These are phyloP conservation scores for Barnettozyma hawaiiensis DNA, from an alignment of 1,139 yeast species.

Conservation along the genomic window DNA sequence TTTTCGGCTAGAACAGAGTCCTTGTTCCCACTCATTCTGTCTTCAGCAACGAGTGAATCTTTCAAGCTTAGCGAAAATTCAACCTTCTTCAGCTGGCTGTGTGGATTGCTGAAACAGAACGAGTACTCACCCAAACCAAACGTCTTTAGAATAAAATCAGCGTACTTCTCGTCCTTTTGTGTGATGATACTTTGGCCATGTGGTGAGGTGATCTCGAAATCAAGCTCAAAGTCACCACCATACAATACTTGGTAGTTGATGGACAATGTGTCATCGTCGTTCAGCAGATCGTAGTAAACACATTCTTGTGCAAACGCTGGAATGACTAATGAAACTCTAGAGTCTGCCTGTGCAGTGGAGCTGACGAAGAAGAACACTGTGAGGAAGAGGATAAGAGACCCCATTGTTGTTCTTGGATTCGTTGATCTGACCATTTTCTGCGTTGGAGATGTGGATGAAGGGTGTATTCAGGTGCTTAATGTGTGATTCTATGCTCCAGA, in stretches of 20 bases:
- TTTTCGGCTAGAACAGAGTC: constrained; percentile 51
- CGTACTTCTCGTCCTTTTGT: constrained; percentile 52
- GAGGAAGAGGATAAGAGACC: not conserved
- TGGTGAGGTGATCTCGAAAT: constrained; percentile 55
- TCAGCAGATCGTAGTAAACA: constrained; percentile 30
- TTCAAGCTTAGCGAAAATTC: constrained; percentile 58
- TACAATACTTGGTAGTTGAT: constrained; percentile 47
- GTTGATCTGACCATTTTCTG: constrained; percentile 2
- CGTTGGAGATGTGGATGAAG: too few relatives aligned
- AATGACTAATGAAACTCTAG: constrained; percentile 20
- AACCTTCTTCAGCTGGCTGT: constrained; percentile 60
- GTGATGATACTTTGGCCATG: constrained; percentile 49
- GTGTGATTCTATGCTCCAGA: too few relatives aligned
- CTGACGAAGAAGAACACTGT: not conserved
- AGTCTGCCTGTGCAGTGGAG: constrained; percentile 12
- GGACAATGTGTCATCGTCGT: constrained; percentile 33
- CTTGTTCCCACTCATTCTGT: constrained; percentile 42
- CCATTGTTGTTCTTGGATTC: not conserved
- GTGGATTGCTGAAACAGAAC: constrained; percentile 61
- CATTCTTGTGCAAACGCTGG: constrained; percentile 38
- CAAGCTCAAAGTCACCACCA: constrained; percentile 67
- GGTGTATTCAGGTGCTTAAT: not conserved
- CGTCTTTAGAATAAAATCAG: constrained; percentile 50
- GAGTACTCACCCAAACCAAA: constrained; percentile 56
- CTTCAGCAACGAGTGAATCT: constrained; percentile 44